phyloP scores from a whole-genome alignment of 257 asterid species.

The Leptodermis oblonga region DNA sequence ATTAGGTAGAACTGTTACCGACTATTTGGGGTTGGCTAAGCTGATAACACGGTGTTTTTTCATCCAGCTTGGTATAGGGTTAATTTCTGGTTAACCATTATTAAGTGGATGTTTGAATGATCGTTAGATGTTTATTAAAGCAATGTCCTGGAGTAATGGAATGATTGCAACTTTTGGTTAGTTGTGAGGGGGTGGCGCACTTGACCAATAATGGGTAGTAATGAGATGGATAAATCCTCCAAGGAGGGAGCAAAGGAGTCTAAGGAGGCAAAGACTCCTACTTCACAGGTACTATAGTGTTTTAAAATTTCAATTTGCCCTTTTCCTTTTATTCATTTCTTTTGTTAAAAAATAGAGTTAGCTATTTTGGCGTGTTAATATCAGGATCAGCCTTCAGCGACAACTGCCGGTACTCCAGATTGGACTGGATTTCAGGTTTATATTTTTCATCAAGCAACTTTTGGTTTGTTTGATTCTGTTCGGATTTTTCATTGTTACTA shows the following conservation, averaged over 20 bases:
- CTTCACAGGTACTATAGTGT: constrained; percentile 45
- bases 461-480: neutral
- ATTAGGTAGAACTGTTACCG: neutral
- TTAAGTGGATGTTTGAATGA: neutral
- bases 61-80: neutral
- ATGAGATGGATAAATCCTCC: constrained; percentile 73
- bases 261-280: constrained; percentile 67
- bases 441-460: constrained; percentile 11
- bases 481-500: neutral
- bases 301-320: neutral
- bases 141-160: neutral
- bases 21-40: neutral
- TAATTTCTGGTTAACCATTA: neutral
- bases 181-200: constrained; percentile 28
- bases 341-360: constrained; percentile 1
- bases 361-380: neutral
- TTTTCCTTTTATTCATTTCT: neutral
- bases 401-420: constrained; percentile 64
- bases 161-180: constrained; percentile 12
- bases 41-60: neutral
- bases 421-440: constrained; percentile 96
- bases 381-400: constrained; percentile 70
- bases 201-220: constrained; percentile 58
- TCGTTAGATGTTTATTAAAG: neutral
- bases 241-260: constrained; percentile 78